Evolutionary conservation across 352 stramenopile species (phyloP).

Genomic region (Phytophthora kernoviae): DNA sequence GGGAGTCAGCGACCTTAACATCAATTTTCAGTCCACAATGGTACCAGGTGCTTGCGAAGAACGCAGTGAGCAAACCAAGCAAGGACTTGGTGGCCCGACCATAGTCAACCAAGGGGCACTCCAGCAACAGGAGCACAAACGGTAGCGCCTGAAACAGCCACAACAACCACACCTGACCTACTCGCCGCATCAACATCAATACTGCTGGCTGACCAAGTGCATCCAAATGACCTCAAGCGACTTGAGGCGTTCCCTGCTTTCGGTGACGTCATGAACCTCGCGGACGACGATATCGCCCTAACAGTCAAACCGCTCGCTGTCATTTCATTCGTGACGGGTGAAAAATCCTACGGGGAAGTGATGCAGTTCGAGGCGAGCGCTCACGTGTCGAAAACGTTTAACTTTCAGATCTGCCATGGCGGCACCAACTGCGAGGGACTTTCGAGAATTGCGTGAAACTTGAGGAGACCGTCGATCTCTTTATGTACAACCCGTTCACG

Average conservation of each 20-base stretch:
- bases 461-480: conserved; percentile 44
- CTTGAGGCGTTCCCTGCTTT: conserved; percentile 43
- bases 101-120: conserved; percentile 18
- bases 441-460: conserved; percentile 48
- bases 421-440: conserved; percentile 14
- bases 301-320: conserved; percentile 30
- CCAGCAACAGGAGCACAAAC: background rate
- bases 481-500: conserved; percentile 70
- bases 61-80: conserved; percentile 31
- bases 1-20: background rate
- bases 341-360: conserved; percentile 46
- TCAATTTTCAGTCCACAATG: conserved; percentile 47
- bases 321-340: conserved; percentile 47
- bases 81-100: conserved; percentile 12
- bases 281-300: conserved; percentile 9
- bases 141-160: too few relatives aligned
- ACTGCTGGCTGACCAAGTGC: conserved; percentile 21
- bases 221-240: conserved; percentile 30
- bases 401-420: conserved; percentile 41
- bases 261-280: conserved; percentile 31
- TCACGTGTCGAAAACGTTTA: conserved; percentile 40
- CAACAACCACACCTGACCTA: too few relatives aligned
- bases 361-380: conserved; percentile 27
- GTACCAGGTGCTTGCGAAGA: conserved; percentile 48
- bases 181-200: background rate